Conservation (phyloP, 2,329 filamentous ascomycete species). For the Emergomyces pasteurianus region DNA sequence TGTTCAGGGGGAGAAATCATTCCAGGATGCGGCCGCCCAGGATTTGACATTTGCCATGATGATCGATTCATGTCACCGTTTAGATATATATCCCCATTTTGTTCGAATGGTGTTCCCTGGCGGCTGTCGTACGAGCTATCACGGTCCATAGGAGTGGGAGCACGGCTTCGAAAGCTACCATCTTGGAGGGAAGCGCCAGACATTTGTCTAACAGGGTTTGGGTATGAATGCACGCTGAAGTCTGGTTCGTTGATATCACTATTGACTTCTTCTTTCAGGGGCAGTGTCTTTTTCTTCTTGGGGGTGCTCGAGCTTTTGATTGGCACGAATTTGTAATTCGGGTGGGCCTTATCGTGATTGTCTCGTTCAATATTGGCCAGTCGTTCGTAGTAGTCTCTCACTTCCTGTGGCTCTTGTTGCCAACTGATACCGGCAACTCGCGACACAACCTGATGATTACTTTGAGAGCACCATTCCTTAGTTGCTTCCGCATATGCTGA, state of each 20-base stretch:
- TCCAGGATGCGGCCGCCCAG: slow-evolving; percentile 36
- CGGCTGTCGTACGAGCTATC: slow-evolving; percentile 11
- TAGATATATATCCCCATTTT: slow-evolving; percentile 6
- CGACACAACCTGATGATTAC: slow-evolving; percentile 90
- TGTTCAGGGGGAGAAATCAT: slow-evolving; percentile 35
- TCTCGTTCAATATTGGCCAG: slow-evolving; percentile 69
- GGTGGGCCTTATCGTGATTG: slow-evolving; percentile 76
- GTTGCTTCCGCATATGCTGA: slow-evolving; percentile 82
- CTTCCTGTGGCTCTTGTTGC: slow-evolving; percentile 61
- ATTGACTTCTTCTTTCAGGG: slow-evolving; percentile 27
- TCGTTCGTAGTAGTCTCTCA: slow-evolving; percentile 64
- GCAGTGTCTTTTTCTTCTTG: slow-evolving; percentile 38
- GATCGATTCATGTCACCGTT: slow-evolving; percentile 25
- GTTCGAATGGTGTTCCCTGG: slow-evolving; percentile 9
- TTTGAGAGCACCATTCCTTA: slow-evolving; percentile 67
- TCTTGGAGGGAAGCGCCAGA: slow-evolving; percentile 18
- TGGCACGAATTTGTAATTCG: slow-evolving; percentile 88
- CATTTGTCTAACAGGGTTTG: slow-evolving; percentile 14
- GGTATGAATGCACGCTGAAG: slow-evolving; percentile 12
- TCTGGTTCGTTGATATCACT: slow-evolving; percentile 29
- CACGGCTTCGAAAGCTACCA: slow-evolving; percentile 21
- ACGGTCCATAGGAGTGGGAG: slow-evolving; percentile 24
- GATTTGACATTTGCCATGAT: slow-evolving; percentile 42
- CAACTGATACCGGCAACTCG: slow-evolving; percentile 78
- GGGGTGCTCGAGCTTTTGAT: slow-evolving; percentile 47